Evolutionary conservation across 129 eudicot species (phyloP), one percentile per base, ranked within the genome.

Genomic region (Flaveria trinervia): DNA sequence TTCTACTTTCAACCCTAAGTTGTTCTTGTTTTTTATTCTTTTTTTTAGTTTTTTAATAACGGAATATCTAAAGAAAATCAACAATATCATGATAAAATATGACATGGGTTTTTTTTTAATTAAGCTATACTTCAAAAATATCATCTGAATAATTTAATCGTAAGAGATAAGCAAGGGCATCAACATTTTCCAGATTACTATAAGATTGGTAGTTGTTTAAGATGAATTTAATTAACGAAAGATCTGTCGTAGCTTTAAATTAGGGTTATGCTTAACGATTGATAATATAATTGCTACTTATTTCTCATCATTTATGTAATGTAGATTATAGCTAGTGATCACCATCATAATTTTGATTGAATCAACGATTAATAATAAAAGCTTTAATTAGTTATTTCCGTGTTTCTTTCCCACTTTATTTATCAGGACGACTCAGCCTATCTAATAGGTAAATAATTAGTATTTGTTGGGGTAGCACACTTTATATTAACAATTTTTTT

Each of bases 1-100:
- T 54, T 56, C 77, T 33, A 72, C 9, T 52, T 52, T 61, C 79
- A 74, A 74, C 71, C 79, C 79, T 74, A 61, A 74, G 5, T 2
- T 60, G 49, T 61, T 23, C 30, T 25, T 68, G 0, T 7, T 4
- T 43, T 17, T 44, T 72, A 46, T 68, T 48, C 13, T 46, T 70
- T 70, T 9, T 70, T 68, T 44, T 12, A 12, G 26, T 2, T 52
- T 52, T 28, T 52, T 9, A 22, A 5, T 23, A 25, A 6, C 1
- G 23, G 23, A 14, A 12, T 45, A 52, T 70, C 51, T 13, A 57
- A 57, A 43, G 43, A 26, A 25, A 15, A 70, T 70, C 61, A 50
- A 25, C 22, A 49, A 13, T 16, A 15, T 70, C 75, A 26, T 56
- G 56, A 46, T 69, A 23, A 70, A 70, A 70, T 48, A 70, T 46